Percentiles rank a stretch among this genome's conserved stretches.
phyloP scores from a whole-genome alignment of 1,284 basidiomycete species.

The Neonothopanus nambi region DNA sequence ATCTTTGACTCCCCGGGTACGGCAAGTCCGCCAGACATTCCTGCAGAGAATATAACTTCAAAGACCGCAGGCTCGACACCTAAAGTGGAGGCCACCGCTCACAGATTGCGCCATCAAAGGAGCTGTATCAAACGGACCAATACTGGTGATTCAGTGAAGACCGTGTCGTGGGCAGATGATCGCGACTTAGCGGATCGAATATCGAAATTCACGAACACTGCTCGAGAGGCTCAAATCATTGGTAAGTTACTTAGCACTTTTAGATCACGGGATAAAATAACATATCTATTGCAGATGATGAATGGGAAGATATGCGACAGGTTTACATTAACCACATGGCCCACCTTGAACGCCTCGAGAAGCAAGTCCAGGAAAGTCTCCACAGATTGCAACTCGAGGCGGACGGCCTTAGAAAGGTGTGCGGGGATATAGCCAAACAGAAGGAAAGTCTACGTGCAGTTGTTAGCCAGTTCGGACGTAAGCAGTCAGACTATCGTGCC shows the following conservation, averaged over 20 bases:
- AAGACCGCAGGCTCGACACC: neutral
- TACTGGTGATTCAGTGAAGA: conserved; percentile 57
- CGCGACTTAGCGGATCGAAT: conserved; percentile 57
- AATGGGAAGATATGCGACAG: conserved; percentile 56
- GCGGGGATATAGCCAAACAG: conserved; percentile 53
- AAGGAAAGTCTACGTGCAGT: conserved; percentile 51
- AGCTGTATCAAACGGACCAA: conserved; percentile 66
- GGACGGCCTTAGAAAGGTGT: conserved; percentile 54
- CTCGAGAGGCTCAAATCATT: conserved; percentile 54
- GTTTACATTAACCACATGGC: conserved; percentile 61
- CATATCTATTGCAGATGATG: conserved; percentile 38
- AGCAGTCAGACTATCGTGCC: conserved; percentile 53
- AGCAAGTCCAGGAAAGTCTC: conserved; percentile 54
- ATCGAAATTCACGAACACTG: conserved; percentile 51
- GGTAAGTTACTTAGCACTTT: conserved; percentile 39
- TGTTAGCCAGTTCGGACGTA: conserved; percentile 56
- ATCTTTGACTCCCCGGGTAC: neutral
- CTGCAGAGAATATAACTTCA: neutral
- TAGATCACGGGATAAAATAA: neutral
- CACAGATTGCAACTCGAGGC: conserved; percentile 55
- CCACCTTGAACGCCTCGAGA: conserved; percentile 54
- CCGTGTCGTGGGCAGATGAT: conserved; percentile 74
- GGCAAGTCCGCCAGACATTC: neutral
- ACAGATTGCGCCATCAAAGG: conserved; percentile 46
- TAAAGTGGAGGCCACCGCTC: conserved; percentile 14